Evolutionary conservation across 805 yeast species (phyloP), one percentile per base, ranked within the genome.

Genomic region (Wickerhamiella sorbophila): DNA sequence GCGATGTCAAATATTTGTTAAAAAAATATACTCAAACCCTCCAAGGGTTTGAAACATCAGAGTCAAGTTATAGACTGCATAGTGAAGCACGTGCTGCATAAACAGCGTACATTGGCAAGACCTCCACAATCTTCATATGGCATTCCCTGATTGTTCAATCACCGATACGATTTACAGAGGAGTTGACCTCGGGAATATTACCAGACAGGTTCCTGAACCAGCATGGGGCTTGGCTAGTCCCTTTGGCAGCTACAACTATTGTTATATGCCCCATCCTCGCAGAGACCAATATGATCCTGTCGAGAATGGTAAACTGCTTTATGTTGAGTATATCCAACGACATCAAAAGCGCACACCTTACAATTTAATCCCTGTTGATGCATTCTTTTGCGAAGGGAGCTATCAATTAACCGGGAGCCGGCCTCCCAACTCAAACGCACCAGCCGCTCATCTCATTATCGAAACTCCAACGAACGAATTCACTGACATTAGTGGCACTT

Each of bases 321-420:
- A 63, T 40, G 66, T 65, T 19, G 69, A 66, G 43, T 47, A 63
- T 36, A 54, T 66, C 19, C 71, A 66, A 46, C 61, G 71, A 27
- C 71, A 66, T 46, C 71, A 66, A 45, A 64, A 63, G 44, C 58
- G 71, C 45, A 63, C 71, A 1, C 61, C 69, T 16, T 66, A 66
- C 48, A 66, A 66, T 45, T 43, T 57, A 24, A 54, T 61, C 27
- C 65, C 68, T 31, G 48, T 53, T 32, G 64, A 56, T 32, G 51
- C 51, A 14, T 46, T 56, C 15, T 52, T 52, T 38, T 60, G 63
- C 45, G 55, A 51, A 31, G 60, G 61, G 40, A 52, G 59, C 27
- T 43, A 50, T 35, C 58, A 53, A 29, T 51, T 52, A 29, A 55
- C 54, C 31, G 52, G 50, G 6, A 52, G 51, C 15, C 52, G 52